These are phyloP conservation scores for Steccherinum ochraceum DNA, from an alignment of 768 basidiomycete genomes.

Conservation along the genomic window DNA sequence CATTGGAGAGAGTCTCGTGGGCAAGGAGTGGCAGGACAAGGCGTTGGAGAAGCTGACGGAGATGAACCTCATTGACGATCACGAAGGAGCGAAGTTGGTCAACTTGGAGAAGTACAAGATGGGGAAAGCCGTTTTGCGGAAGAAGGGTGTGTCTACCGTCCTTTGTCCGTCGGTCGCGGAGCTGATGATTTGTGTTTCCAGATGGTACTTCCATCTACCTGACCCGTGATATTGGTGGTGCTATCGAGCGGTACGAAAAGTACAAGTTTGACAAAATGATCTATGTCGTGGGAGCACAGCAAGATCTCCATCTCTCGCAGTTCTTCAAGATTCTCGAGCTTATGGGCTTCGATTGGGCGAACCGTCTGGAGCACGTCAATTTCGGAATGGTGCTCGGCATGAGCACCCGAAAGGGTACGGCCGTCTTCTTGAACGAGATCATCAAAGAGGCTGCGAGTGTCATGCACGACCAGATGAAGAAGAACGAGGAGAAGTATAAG, in stretches of 20 bases:
- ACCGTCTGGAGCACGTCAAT: slow-evolving; percentile 79
- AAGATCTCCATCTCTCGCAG: slow-evolving; percentile 83
- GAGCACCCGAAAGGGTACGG: slow-evolving; percentile 91
- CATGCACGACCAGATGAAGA: slow-evolving; percentile 97
- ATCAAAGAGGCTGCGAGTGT: slow-evolving; percentile 79
- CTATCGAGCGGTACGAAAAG: slow-evolving; percentile 86
- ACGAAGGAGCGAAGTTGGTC: slow-evolving; percentile 78
- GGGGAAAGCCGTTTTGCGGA: slow-evolving; percentile 84
- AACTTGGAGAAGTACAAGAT: slow-evolving; percentile 89
- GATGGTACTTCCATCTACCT: slow-evolving; percentile 94
- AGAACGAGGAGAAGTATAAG: slow-evolving; percentile 89
- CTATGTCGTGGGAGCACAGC: slow-evolving; percentile 84
- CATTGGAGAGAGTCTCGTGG: slow-evolving; percentile 82
- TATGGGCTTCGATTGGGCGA: slow-evolving; percentile 87
- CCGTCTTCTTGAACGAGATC: slow-evolving; percentile 92
- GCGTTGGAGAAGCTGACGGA: slow-evolving; percentile 63
- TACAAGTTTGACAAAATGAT: slow-evolving; percentile 92
- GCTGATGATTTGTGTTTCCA: slow-evolving; percentile 20
- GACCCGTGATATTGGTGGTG: slow-evolving; percentile 92
- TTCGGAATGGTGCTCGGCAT: slow-evolving; percentile 92
- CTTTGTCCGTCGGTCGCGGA: not conserved
- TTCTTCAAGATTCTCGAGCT: slow-evolving; percentile 91
- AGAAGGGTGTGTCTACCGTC: slow-evolving; percentile 50
- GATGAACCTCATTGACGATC: slow-evolving; percentile 70
- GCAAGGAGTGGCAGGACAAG: slow-evolving; percentile 64